A percentile compares a stretch with the other conserved stretches of the same genome.
Conservation (phyloP, 2,329 filamentous ascomycete species). For the Hymenoscyphus occultus region DNA sequence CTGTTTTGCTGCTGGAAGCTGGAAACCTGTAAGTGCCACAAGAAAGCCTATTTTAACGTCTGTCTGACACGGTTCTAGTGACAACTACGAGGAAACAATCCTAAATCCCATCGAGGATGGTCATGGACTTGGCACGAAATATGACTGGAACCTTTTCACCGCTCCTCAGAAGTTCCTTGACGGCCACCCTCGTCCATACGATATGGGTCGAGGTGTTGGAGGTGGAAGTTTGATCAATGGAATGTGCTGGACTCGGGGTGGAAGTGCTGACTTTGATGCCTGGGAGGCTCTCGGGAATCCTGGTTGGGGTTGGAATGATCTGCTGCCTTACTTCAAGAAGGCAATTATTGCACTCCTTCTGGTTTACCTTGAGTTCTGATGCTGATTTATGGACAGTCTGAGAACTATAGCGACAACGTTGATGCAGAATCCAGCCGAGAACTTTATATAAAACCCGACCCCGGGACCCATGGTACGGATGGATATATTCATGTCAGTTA, state of each 20-base stretch:
- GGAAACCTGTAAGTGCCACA: constrained; percentile 24
- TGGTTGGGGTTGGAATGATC: constrained; percentile 38
- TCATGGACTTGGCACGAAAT: constrained; percentile 38
- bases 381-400: constrained; percentile 29
- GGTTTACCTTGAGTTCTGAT: background rate
- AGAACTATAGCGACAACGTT: constrained; percentile 37
- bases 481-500: constrained; percentile 42
- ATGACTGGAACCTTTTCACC: constrained; percentile 43
- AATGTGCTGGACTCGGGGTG: constrained; percentile 34
- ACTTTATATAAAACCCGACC: constrained; percentile 33
- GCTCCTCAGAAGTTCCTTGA: constrained; percentile 38
- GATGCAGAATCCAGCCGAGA: constrained; percentile 25
- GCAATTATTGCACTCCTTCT: background rate
- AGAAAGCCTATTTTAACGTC: no score
- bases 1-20: constrained; percentile 30
- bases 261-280: constrained; percentile 35
- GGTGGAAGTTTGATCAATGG: constrained; percentile 44
- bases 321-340: constrained; percentile 43
- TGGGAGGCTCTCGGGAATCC: constrained; percentile 43
- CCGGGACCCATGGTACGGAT: constrained; percentile 35
- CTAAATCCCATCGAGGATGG: constrained; percentile 28
- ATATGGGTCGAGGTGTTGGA: constrained; percentile 32
- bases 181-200: constrained; percentile 25
- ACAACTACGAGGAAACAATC: constrained; percentile 29
- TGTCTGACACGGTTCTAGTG: constrained; percentile 19